These are phyloP conservation scores for Nicotiana attenuata DNA, from an alignment of 257 asterid genomes.

Conservation along the genomic window DNA sequence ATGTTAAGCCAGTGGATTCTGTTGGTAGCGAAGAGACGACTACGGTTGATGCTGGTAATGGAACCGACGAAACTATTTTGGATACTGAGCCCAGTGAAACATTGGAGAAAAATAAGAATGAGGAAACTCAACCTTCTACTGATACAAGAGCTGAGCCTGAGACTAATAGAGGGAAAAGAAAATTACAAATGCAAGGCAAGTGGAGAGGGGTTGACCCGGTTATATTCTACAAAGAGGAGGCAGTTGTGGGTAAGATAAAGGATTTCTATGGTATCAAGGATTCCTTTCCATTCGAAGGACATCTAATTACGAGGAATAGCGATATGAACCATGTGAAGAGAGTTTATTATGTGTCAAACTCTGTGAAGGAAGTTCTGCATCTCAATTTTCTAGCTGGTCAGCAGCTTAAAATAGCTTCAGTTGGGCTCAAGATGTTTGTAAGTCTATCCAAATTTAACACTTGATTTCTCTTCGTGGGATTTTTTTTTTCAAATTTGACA, in stretches of 20 bases:
- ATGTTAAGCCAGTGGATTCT: neutral
- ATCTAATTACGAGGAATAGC: conserved; percentile 74
- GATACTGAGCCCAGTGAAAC: conserved; percentile 30
- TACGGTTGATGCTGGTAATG: conserved; percentile 19
- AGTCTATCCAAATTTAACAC: conserved; percentile 26
- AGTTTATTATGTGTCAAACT: conserved; percentile 68
- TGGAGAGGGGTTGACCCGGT: conserved; percentile 99
- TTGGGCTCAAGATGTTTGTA: conserved; percentile 96
- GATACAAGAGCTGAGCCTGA: conserved; percentile 32
- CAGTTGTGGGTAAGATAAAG: conserved; percentile 47
- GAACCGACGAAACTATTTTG: conserved; percentile 30
- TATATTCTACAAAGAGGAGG: conserved; percentile 69
- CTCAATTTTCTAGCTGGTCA: conserved; percentile 80
- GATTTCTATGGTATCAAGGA: conserved; percentile 86
- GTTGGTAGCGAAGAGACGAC: neutral
- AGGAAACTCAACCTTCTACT: conserved; percentile 35
- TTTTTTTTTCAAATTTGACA: neutral
- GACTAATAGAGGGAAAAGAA: conserved; percentile 52
- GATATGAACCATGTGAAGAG: conserved; percentile 83
- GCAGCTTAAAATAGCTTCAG: conserved; percentile 94
- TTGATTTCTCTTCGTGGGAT: neutral
- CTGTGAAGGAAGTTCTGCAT: conserved; percentile 82
- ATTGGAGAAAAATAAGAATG: conserved; percentile 33
- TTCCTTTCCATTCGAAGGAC: conserved; percentile 68
- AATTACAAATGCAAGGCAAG: conserved; percentile 86